Evolutionary conservation across 148 eudicot genomes (phyloP).

Genomic region (Heliosperma pusillum): DNA sequence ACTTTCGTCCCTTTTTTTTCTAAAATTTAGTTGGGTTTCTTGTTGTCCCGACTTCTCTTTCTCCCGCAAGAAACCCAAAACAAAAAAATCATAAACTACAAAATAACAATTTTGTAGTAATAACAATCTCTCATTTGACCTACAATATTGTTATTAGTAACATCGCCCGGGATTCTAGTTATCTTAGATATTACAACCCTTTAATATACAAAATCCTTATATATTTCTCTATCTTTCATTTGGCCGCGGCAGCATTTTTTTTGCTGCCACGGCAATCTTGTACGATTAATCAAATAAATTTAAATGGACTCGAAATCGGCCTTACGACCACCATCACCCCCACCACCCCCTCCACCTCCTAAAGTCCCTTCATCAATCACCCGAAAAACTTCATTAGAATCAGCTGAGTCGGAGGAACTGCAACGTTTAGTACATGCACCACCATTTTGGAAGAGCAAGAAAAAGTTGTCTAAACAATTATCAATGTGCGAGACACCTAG

Average conservation of each 20-base stretch:
- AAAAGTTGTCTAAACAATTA: slow-evolving; percentile 55
- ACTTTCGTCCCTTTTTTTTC: background rate
- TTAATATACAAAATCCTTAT: no score
- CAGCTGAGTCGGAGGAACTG: slow-evolving; percentile 46
- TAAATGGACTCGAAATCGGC: slow-evolving; percentile 4
- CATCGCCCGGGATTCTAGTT: background rate
- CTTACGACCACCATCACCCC: slow-evolving; percentile 6
- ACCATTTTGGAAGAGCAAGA: slow-evolving; percentile 45
- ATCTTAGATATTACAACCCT: background rate
- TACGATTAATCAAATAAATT: background rate
- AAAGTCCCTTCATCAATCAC: no score
- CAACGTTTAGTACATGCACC: slow-evolving; percentile 53
- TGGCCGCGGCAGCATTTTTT: slow-evolving; percentile 26
- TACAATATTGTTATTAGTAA: background rate
- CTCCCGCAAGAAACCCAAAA: background rate
- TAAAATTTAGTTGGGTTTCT: background rate
- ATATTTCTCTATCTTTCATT: background rate
- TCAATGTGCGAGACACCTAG: slow-evolving; percentile 60
- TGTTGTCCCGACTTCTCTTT: background rate
- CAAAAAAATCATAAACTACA: background rate
- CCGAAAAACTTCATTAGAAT: background rate
- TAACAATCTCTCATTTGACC: background rate
- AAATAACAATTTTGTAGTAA: background rate
- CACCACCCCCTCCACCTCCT: slow-evolving; percentile 4
- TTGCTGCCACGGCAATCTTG: slow-evolving; percentile 26